phyloP scores from a whole-genome alignment of 805 yeast species.

The Candida ovalis region DNA sequence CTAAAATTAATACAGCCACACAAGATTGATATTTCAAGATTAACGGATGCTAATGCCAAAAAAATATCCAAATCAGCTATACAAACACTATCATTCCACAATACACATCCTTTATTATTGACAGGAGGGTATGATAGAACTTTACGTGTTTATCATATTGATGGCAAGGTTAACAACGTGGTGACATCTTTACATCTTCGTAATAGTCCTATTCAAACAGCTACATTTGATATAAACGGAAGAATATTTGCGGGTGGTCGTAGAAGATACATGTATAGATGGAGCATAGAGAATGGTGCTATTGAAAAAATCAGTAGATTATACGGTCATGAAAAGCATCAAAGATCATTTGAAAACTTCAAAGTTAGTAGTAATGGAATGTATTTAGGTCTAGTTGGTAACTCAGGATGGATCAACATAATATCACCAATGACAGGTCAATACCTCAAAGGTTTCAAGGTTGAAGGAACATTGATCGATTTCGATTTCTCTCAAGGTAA shows the following conservation, averaged over 20 bases:
- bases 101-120: constrained; percentile 71
- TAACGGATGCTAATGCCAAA: constrained; percentile 80
- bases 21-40: constrained; percentile 69
- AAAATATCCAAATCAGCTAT: constrained; percentile 72
- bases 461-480: constrained; percentile 84
- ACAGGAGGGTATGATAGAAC: constrained; percentile 94
- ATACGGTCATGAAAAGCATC: constrained; percentile 87
- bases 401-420: constrained; percentile 87
- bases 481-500: constrained; percentile 56
- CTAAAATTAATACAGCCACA: constrained; percentile 63
- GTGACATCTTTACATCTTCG: constrained; percentile 80
- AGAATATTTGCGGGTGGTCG: constrained; percentile 84
- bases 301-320: constrained; percentile 83
- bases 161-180: constrained; percentile 76
- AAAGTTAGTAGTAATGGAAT: constrained; percentile 69
- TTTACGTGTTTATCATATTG: constrained; percentile 81
- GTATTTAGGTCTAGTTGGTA: constrained; percentile 73
- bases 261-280: constrained; percentile 85
- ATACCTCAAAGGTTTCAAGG: constrained; percentile 81
- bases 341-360: constrained; percentile 84
- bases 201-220: constrained; percentile 76
- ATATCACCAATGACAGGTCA: constrained; percentile 76
- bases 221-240: constrained; percentile 52
- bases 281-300: constrained; percentile 64
- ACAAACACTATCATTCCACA: constrained; percentile 85